Conservation (phyloP, 2,329 filamentous ascomycete species). For the Stagonosporopsis tanaceti region DNA sequence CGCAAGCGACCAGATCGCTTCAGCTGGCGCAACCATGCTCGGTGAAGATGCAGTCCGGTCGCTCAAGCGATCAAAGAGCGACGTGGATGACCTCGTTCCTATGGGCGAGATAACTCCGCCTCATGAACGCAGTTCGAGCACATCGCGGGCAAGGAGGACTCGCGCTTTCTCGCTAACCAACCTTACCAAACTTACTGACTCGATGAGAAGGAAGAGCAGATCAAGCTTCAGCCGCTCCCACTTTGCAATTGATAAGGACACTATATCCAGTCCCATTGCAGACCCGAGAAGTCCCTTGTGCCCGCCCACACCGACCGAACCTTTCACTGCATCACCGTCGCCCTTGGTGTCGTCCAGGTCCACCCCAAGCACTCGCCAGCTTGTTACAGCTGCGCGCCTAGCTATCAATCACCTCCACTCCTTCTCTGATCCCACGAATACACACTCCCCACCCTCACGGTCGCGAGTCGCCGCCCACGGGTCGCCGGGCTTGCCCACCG, state of each 20-base stretch:
- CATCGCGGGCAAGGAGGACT: slow-evolving; percentile 16
- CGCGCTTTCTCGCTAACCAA: slow-evolving; percentile 40
- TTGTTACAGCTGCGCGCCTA: neutral
- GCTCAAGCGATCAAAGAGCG: slow-evolving; percentile 29
- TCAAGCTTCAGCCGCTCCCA: slow-evolving; percentile 24
- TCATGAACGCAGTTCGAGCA: slow-evolving; percentile 16
- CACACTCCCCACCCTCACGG: slow-evolving; percentile 17
- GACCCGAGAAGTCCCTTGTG: slow-evolving; percentile 28
- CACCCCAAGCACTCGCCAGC: slow-evolving; percentile 4
- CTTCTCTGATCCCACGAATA: slow-evolving; percentile 33
- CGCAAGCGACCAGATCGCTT: slow-evolving; percentile 1
- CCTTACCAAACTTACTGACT: slow-evolving; percentile 39
- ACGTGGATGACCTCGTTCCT: slow-evolving; percentile 23
- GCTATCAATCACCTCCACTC: slow-evolving; percentile 27
- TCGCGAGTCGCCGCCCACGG: slow-evolving; percentile 11
- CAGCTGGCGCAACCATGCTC: slow-evolving; percentile 26
- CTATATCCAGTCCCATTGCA: slow-evolving; percentile 39
- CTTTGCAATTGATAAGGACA: slow-evolving; percentile 31
- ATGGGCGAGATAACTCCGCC: slow-evolving; percentile 27
- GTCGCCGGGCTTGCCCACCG: slow-evolving; percentile 22
- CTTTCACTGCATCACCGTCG: slow-evolving; percentile 13
- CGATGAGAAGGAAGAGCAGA: slow-evolving; percentile 32
- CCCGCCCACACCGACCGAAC: slow-evolving; percentile 18
- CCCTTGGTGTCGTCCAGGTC: slow-evolving; percentile 13
- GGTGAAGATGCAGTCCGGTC: slow-evolving; percentile 28